Evolutionary conservation across 495 filamentous ascomycete species (phyloP), one percentile per base, ranked within the genome.

Genomic region (Acidiella bohemica): DNA sequence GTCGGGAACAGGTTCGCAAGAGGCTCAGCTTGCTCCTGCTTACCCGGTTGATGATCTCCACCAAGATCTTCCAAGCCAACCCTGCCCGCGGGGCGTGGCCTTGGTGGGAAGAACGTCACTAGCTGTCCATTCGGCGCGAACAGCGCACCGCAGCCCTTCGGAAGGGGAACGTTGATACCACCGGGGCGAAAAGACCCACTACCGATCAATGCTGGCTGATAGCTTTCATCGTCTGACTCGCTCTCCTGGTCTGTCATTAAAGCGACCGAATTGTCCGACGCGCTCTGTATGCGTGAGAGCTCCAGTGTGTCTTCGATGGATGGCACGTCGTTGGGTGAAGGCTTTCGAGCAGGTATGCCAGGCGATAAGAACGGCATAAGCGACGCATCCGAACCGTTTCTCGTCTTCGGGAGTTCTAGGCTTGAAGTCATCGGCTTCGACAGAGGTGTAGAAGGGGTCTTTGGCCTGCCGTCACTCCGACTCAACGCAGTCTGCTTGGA

Each of bases 101-200:
- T 51, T 8, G 29, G 34, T 8, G 47, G 43, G 28, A 51, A 51
- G 41, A 54, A 54, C 10, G 39, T 45, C 11, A 54, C 8, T 8
- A 54, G 37, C 19, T 46, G 44, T 11, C 51, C 51, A 30, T 52
- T 47, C 1, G 45, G 32, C 8, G 44, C 51, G 24, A 51, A 54
- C 16, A 54, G 11, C 14, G 51, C 51, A 41, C 48, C 49, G 24
- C 51, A 54, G 5, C 41, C 41, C 23, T 46, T 54, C 5, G 48
- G 51, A 20, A 51, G 31, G 2, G 51, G 51, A 5, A 54, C 51
- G 21, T 52, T 54, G 32, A 46, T 34, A 10, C 48, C 43, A 18
- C 48, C 43, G 11, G 48, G 43, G 22, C 46, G 8, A 14, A 51
- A 43, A 2, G 16, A 13, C 2, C 14, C 31, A 26, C 48, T 51